These are phyloP conservation scores for Saturnispora hagleri DNA, from an alignment of 805 yeast species.

Conservation along the genomic window DNA sequence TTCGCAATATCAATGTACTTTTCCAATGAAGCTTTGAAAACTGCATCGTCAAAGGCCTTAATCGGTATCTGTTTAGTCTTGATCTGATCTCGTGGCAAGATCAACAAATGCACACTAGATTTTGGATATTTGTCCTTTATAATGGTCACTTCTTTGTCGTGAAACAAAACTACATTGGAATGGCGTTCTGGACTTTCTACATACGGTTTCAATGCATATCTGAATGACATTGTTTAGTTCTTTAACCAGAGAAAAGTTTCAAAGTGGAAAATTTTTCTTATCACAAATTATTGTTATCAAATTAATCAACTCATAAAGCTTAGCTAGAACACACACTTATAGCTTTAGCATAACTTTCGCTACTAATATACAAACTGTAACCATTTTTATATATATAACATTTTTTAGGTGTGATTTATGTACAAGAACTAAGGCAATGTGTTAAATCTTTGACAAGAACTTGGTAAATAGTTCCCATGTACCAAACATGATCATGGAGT, in stretches of 20 bases:
- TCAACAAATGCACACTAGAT: slow-evolving; percentile 47
- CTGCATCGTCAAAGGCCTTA: slow-evolving; percentile 33
- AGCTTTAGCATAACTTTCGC: neutral
- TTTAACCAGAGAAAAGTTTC: neutral
- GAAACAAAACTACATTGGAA: slow-evolving; percentile 32
- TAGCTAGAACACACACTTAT: neutral
- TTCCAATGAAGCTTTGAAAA: slow-evolving; percentile 23
- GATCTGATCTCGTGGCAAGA: slow-evolving; percentile 43
- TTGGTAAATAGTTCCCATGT: slow-evolving; percentile 87
- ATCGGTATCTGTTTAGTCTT: slow-evolving; percentile 44
- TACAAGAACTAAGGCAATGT: neutral
- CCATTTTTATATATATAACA: neutral
- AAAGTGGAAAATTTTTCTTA: neutral
- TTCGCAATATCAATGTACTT: slow-evolving; percentile 33
- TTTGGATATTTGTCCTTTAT: slow-evolving; percentile 58
- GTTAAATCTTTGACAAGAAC: slow-evolving; percentile 32
- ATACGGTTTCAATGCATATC: slow-evolving; percentile 39
- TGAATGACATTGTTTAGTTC: slow-evolving; percentile 35
- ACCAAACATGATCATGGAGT: slow-evolving; percentile 97
- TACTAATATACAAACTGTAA: neutral
- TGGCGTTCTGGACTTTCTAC: slow-evolving; percentile 36
- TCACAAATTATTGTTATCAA: neutral
- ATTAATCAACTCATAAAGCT: too few relatives aligned
- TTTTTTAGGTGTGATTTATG: neutral
- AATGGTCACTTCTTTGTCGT: slow-evolving; percentile 46